phyloP scores from a whole-genome alignment of 768 basidiomycete genomes.

The Russula sp. region DNA sequence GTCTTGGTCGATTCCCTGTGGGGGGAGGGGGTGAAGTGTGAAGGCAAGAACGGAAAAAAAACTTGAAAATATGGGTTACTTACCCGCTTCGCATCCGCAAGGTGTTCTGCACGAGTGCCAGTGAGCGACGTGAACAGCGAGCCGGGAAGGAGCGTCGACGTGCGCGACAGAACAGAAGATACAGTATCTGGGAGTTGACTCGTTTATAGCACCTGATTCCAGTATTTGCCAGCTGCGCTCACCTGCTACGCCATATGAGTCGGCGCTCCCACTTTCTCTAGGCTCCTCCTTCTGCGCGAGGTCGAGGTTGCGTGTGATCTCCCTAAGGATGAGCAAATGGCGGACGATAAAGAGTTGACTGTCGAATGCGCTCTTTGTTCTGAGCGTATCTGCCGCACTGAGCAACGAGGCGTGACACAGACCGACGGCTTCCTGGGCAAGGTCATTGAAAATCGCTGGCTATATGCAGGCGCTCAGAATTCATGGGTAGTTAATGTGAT shows the following conservation, averaged over 20 bases:
- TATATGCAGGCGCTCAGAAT: constrained; percentile 28
- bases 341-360: constrained; percentile 83
- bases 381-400: constrained; percentile 59
- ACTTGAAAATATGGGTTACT: constrained; percentile 4
- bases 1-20: constrained; percentile 78
- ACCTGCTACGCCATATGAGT: constrained; percentile 56
- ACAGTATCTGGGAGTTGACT: constrained; percentile 40
- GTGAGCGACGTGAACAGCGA: constrained; percentile 65
- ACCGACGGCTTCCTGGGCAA: constrained; percentile 86
- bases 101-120: constrained; percentile 54
- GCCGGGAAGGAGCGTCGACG: constrained; percentile 56
- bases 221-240: constrained; percentile 14
- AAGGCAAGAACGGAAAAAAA: background rate
- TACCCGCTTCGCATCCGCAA: constrained; percentile 68
- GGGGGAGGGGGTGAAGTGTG: background rate
- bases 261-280: constrained; percentile 30
- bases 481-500: background rate
- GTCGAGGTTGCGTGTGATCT: constrained; percentile 74
- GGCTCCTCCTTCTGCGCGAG: constrained; percentile 41
- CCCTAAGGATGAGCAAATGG: constrained; percentile 87
- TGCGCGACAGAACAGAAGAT: constrained; percentile 51
- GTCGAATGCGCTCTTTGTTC: constrained; percentile 49
- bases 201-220: background rate
- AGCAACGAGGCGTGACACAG: constrained; percentile 79
- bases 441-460: constrained; percentile 95